Conservation (phyloP, 805 yeast species). For the Scheffersomyces amazonensis region DNA sequence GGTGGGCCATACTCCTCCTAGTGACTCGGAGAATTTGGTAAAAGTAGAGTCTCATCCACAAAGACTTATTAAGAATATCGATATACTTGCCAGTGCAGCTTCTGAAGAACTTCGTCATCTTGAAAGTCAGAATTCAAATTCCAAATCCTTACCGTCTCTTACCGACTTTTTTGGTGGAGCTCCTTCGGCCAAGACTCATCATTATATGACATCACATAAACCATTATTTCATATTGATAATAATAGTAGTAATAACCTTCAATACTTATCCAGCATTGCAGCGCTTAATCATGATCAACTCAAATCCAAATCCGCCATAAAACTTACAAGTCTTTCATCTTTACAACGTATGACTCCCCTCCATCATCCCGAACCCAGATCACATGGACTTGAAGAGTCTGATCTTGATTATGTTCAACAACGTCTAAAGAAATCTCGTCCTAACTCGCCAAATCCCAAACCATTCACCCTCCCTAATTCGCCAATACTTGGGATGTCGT, state of each 20-base stretch:
- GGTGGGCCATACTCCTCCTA: not conserved
- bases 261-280: constrained; percentile 24
- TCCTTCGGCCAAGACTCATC: constrained; percentile 9
- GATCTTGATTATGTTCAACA: constrained; percentile 47
- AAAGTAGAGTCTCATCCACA: constrained; percentile 1
- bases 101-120: constrained; percentile 49
- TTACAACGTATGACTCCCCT: constrained; percentile 65
- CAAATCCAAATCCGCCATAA: constrained; percentile 11
- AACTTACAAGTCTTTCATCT: constrained; percentile 40
- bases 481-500: constrained; percentile 39
- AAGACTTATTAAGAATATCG: constrained; percentile 25
- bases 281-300: constrained; percentile 6
- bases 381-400: constrained; percentile 34
- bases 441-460: constrained; percentile 43
- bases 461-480: constrained; percentile 42
- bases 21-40: not conserved
- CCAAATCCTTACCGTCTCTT: constrained; percentile 53
- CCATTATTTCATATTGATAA: constrained; percentile 7
- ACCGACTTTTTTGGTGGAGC: constrained; percentile 41
- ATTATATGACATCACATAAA: constrained; percentile 2
- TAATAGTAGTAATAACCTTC: constrained; percentile 13
- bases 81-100: constrained; percentile 53
- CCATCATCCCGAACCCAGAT: constrained; percentile 16
- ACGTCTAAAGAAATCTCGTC: constrained; percentile 46
- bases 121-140: constrained; percentile 19